Base-by-base conservation (phyloP, 495 filamentous ascomycete species). In the Parachaetomium inaequale region DNA sequence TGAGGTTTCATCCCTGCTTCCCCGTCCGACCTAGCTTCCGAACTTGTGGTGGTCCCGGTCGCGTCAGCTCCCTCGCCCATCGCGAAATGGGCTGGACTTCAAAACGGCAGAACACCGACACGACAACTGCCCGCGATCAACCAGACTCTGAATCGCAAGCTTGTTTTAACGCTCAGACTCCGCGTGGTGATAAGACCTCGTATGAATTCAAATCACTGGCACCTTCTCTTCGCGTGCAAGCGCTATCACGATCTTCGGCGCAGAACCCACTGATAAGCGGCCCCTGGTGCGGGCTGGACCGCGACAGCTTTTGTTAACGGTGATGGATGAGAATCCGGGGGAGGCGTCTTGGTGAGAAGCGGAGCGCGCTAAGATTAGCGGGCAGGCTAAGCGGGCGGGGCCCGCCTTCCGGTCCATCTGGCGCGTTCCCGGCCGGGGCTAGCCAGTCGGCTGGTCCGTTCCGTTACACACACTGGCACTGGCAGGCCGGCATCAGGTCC, bases 161-260 rank as follows among this genome's bases (percentile, higher is more conserved):
- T n/a, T n/a, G n/a, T n/a, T n/a, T n/a, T n/a, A n/a, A n/a, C n/a
- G n/a, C n/a, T n/a, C n/a, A n/a, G n/a, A n/a, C n/a, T n/a, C n/a
- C 36, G 8, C 36, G 36, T 40, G 36, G 36, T 17, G 40, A 43
- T 43, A 21, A 43, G n/a, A 21, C 40, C 31, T 12, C 31, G 28
- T 21, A 12, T 34, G n/a, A n/a, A n/a, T n/a, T n/a, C 10, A 0
- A 2, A 7, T 4, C 25, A 4, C 8, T 34, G 28, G 6, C 43
- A 49, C 56, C 56, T 59, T 59, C 56, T 49, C 29, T 59, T 38
- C 43, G n/a, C 25, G 43, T 38, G 31, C 56, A 49, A 59, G 56
- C 45, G 43, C 45, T 49, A 59, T 59, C 56, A 40, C 4, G 55
- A 58, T 46, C 26, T 34, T 34, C 55, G 0, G 32, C 8, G 17